Evolutionary conservation across 768 basidiomycete genomes (phyloP), one percentile per base, ranked within the genome.

Genomic region (Leccinum aurantiacum): DNA sequence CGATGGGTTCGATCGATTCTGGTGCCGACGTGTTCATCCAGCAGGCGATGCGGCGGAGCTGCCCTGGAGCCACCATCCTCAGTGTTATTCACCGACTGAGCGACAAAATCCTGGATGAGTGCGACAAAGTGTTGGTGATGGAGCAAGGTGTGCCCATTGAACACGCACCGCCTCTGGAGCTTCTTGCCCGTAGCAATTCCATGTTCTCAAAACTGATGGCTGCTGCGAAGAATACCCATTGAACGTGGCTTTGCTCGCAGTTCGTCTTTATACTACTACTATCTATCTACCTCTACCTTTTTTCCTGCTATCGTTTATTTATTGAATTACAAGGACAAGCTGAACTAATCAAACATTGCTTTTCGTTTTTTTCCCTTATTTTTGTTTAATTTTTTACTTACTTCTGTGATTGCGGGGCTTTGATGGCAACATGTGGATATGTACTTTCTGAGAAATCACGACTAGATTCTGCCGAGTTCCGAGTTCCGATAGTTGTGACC

Each of bases 21-120:
- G 87, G 95, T 37, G 78, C 93, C 19, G 85, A 93, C 57, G 92
- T 97, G 31, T 92, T 94, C 15, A 78, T 87, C 53, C 69, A 72
- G 27, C 63, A 72, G 31, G 72, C 69, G 5, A 71, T 72, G 67
- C 71, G 71, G 47, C 61, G 27, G 38, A 72, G 69, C 59, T 72
- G 72, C 56, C 68, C 71, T 14, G 31, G 59, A 15, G 71, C 71
- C 3, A 72, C 72, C 24, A 71, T 73, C 44, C 64, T 72, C 41
- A 60, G 63, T 15, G 70, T 72, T 51, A 71, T 72, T 70, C 71
- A 73, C 63, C 57, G 72, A n/a, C 56, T 73, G 54, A 73, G 29
- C 51, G 72, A 72, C 60, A 61, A 17, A 49, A 67, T 72, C 37
- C 37, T 73, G 31, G 52, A 65, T 22, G 72, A 73, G 49, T 73